Conservation (phyloP, 2,329 filamentous ascomycete genomes). For the Exophiala aquamarina region DNA sequence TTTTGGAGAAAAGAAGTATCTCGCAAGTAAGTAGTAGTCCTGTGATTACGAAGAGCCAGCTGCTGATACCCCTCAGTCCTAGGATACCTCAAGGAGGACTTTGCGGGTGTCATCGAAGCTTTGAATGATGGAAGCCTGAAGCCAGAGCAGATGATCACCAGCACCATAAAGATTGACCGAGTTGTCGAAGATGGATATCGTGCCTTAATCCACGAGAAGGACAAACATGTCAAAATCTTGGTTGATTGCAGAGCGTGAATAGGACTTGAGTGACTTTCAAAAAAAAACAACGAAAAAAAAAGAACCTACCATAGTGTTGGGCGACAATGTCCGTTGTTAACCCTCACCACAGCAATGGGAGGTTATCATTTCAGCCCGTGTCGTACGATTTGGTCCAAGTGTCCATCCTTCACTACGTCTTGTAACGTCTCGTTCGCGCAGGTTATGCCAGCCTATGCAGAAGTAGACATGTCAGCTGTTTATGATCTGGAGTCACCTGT, state of each 20-base stretch:
- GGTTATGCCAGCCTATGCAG: too few relatives aligned
- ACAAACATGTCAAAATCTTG: conserved; percentile 63
- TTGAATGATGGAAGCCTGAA: conserved; percentile 48
- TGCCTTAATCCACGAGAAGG: conserved; percentile 58
- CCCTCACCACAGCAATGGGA: too few relatives aligned
- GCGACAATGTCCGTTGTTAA: too few relatives aligned
- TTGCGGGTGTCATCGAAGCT: conserved; percentile 58
- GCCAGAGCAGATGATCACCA: conserved; percentile 61
- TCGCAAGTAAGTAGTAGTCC: conserved; percentile 39
- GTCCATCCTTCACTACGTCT: too few relatives aligned
- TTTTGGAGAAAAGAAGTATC: conserved; percentile 54
- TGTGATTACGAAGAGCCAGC: conserved; percentile 44
- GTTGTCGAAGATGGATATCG: conserved; percentile 59
- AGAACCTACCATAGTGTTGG: too few relatives aligned
- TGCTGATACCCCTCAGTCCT: conserved; percentile 29
- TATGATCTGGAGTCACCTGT: too few relatives aligned
- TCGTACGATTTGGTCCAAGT: too few relatives aligned
- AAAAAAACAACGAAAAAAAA: too few relatives aligned
- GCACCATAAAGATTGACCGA: conserved; percentile 55
- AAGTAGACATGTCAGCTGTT: too few relatives aligned
- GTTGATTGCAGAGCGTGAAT: conserved; percentile 36
- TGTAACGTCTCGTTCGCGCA: too few relatives aligned
- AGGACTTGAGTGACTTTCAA: neutral
- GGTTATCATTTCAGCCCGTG: too few relatives aligned
- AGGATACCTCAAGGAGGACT: conserved; percentile 55